phyloP scores from a whole-genome alignment of 1,284 basidiomycete species.

The Pseudozyma hubeiensis region DNA sequence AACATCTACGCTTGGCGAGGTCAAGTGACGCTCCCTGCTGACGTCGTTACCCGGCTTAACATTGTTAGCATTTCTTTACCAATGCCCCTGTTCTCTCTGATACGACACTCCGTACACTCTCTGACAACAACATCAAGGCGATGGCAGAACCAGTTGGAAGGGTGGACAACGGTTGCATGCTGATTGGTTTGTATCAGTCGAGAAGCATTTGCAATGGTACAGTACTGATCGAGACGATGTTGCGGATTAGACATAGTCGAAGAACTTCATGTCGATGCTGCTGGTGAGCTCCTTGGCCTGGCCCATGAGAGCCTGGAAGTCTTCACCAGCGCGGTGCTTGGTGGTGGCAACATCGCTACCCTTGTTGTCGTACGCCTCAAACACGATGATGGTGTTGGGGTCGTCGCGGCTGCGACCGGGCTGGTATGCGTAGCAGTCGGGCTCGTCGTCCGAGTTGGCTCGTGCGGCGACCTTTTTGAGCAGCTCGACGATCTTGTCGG shows the following conservation, averaged over 20 bases:
- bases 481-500: slow-evolving; percentile 38
- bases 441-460: slow-evolving; percentile 49
- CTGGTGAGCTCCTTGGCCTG: slow-evolving; percentile 39
- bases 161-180: too few relatives aligned
- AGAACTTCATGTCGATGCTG: slow-evolving; percentile 48
- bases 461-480: slow-evolving; percentile 42
- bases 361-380: slow-evolving; percentile 55
- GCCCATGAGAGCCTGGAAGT: slow-evolving; percentile 46
- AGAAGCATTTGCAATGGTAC: too few relatives aligned
- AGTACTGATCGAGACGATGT: too few relatives aligned
- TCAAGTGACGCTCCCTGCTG: slow-evolving; percentile 4
- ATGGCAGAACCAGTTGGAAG: too few relatives aligned
- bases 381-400: slow-evolving; percentile 46
- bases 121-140: too few relatives aligned
- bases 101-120: too few relatives aligned
- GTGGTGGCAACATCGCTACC: slow-evolving; percentile 32
- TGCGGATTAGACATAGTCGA: slow-evolving; percentile 21
- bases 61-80: neutral
- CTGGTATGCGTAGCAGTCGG: slow-evolving; percentile 39
- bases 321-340: slow-evolving; percentile 30
- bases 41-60: neutral
- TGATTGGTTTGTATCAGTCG: too few relatives aligned
- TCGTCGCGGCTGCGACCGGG: slow-evolving; percentile 44
- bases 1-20: slow-evolving; percentile 24
- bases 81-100: too few relatives aligned